These are phyloP conservation scores for Penicillium manginii DNA, from an alignment of 495 filamentous ascomycete genomes.

Conservation along the genomic window DNA sequence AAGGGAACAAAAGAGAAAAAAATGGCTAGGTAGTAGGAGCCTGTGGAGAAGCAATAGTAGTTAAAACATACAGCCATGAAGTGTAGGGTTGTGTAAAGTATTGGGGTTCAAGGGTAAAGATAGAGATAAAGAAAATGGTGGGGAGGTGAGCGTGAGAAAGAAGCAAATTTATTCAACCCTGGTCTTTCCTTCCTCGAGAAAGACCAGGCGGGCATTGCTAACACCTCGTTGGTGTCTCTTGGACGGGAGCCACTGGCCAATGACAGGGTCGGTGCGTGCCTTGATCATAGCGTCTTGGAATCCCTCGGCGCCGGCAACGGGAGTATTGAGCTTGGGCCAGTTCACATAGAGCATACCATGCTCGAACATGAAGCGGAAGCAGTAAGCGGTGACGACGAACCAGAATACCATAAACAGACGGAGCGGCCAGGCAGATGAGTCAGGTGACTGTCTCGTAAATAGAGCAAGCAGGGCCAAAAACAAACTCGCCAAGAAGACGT, in stretches of 20 bases:
- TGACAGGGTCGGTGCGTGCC: conserved; percentile 72
- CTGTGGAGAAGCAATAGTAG: conserved; percentile 13
- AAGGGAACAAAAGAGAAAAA: conserved; percentile 20
- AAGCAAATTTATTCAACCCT: conserved; percentile 70
- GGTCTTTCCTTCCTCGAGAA: conserved; percentile 95
- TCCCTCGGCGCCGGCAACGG: conserved; percentile 80
- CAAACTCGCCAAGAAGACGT: conserved; percentile 81
- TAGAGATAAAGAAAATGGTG: conserved; percentile 5
- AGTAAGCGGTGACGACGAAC: conserved; percentile 68
- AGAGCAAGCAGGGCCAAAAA: conserved; percentile 83
- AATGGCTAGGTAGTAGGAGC: conserved; percentile 11
- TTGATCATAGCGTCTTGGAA: conserved; percentile 83
- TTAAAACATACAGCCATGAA: conserved; percentile 31
- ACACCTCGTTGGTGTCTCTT: conserved; percentile 72
- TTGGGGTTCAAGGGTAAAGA: not conserved
- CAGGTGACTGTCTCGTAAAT: conserved; percentile 69
- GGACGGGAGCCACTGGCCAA: conserved; percentile 68
- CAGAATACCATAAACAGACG: conserved; percentile 78
- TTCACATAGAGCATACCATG: conserved; percentile 96
- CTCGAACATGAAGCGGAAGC: conserved; percentile 69
- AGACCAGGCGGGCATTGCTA: conserved; percentile 76
- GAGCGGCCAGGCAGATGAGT: conserved; percentile 74
- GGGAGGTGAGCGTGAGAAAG: not conserved
- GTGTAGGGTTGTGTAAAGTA: conserved; percentile 15
- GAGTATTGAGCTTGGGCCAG: conserved; percentile 94